Conservation (phyloP, 768 basidiomycete genomes). For the Imleria badia region DNA sequence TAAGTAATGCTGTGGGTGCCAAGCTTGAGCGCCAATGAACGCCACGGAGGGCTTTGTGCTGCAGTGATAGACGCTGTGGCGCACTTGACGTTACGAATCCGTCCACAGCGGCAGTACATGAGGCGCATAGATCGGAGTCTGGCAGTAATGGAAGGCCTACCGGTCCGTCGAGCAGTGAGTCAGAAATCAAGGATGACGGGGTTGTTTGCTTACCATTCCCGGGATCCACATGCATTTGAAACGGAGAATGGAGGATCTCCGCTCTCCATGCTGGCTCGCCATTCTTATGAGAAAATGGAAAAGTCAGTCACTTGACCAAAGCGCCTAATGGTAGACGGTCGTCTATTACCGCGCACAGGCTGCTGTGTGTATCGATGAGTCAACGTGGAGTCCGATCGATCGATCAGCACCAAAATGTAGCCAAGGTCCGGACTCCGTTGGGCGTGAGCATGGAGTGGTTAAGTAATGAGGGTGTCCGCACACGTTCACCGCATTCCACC, state of each 20-base stretch:
- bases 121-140: neutral
- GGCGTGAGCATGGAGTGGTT: neutral
- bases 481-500: neutral
- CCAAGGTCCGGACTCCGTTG: too few relatives aligned
- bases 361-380: neutral
- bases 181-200: too few relatives aligned
- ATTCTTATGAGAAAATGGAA: conserved; percentile 2
- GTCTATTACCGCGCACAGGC: neutral
- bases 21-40: too few relatives aligned
- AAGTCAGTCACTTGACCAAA: neutral
- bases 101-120: neutral
- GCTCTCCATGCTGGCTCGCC: neutral
- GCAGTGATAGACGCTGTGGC: neutral
- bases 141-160: conserved; percentile 14
- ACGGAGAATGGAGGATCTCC: conserved; percentile 9
- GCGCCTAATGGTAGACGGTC: neutral
- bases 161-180: too few relatives aligned
- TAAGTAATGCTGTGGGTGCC: too few relatives aligned
- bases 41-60: neutral
- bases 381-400: neutral
- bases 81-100: too few relatives aligned
- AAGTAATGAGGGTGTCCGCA: conserved; percentile 3
- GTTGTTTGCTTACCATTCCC: too few relatives aligned
- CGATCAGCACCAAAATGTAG: conserved; percentile 5
- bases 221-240: too few relatives aligned